Percentiles rank a stretch among this genome's conserved stretches.
These are phyloP conservation scores for Trichosanthes cucumerina DNA, from an alignment of 306 rosid species.

Conservation along the genomic window DNA sequence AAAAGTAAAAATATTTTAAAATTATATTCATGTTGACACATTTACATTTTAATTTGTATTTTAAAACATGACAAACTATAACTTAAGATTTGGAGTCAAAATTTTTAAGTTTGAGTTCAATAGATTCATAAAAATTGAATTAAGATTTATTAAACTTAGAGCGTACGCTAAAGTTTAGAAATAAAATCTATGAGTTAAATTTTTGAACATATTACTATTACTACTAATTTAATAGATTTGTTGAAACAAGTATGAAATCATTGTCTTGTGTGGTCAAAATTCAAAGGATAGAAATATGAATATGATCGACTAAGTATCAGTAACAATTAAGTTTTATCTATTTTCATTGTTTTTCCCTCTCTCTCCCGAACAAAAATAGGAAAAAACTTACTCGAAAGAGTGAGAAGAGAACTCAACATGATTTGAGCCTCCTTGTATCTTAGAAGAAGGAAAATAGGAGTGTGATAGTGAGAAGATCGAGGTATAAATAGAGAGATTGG, in stretches of 20 bases:
- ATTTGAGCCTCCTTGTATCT: not conserved
- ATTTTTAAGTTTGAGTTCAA: too few relatives aligned
- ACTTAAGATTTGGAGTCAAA: too few relatives aligned
- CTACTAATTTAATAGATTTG: not conserved
- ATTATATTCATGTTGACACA: not conserved
- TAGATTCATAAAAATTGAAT: too few relatives aligned
- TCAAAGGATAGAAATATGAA: too few relatives aligned
- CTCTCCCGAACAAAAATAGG: not conserved
- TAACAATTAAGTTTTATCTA: not conserved
- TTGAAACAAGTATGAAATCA: not conserved
- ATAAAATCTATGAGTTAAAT: not conserved
- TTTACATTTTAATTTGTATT: not conserved
- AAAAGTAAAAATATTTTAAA: too few relatives aligned
- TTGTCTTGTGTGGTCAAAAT: too few relatives aligned
- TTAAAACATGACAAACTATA: not conserved
- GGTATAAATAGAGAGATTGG: not conserved
- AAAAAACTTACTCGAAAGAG: not conserved
- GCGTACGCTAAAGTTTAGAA: not conserved
- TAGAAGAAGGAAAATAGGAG: not conserved
- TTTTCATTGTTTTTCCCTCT: not conserved
- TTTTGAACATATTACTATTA: not conserved
- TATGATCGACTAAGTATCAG: too few relatives aligned
- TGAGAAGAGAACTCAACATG: not conserved
- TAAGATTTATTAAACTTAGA: too few relatives aligned
- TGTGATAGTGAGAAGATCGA: not conserved